Conservation (phyloP, 768 basidiomycete genomes). For the Boletus rubroflammeus region DNA sequence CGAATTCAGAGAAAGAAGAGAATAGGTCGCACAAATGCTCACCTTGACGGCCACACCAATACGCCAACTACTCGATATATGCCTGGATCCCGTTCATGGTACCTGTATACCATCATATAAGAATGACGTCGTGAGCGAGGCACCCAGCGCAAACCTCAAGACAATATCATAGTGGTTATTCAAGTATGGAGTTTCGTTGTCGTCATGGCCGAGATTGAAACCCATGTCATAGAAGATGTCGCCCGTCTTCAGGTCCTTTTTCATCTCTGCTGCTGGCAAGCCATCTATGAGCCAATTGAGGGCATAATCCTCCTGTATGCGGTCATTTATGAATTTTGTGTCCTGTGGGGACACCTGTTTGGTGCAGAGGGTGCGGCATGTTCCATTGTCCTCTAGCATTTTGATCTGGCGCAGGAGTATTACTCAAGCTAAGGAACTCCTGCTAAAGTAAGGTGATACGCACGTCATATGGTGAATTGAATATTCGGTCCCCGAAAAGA, state of each 20-base stretch:
- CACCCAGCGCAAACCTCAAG: slow-evolving; percentile 47
- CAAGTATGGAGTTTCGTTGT: slow-evolving; percentile 63
- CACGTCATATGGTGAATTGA: slow-evolving; percentile 85
- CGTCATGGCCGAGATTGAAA: slow-evolving; percentile 83
- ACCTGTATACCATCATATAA: slow-evolving; percentile 44
- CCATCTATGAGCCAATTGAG: slow-evolving; percentile 95
- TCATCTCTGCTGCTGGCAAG: slow-evolving; percentile 92
- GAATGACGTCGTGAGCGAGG: not conserved
- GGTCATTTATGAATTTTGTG: slow-evolving; percentile 85
- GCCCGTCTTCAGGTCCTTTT: slow-evolving; percentile 69
- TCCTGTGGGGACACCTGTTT: slow-evolving; percentile 61
- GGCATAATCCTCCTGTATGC: slow-evolving; percentile 89
- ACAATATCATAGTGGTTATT: slow-evolving; percentile 94
- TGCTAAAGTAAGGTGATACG: slow-evolving; percentile 24
- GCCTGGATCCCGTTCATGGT: slow-evolving; percentile 67
- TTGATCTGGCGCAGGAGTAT: slow-evolving; percentile 50
- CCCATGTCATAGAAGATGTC: slow-evolving; percentile 92
- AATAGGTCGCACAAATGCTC: not conserved
- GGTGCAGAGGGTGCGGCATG: slow-evolving; percentile 75
- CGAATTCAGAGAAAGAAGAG: slow-evolving; percentile 1
- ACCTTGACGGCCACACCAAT: slow-evolving; percentile 73
- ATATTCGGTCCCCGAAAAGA: slow-evolving; percentile 94
- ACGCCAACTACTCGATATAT: slow-evolving; percentile 91
- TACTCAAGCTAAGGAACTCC: slow-evolving; percentile 6
- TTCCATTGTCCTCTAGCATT: slow-evolving; percentile 73